Base-by-base conservation (phyloP, 345 rosid genomes). In the Diplotaxis tenuifolia region DNA sequence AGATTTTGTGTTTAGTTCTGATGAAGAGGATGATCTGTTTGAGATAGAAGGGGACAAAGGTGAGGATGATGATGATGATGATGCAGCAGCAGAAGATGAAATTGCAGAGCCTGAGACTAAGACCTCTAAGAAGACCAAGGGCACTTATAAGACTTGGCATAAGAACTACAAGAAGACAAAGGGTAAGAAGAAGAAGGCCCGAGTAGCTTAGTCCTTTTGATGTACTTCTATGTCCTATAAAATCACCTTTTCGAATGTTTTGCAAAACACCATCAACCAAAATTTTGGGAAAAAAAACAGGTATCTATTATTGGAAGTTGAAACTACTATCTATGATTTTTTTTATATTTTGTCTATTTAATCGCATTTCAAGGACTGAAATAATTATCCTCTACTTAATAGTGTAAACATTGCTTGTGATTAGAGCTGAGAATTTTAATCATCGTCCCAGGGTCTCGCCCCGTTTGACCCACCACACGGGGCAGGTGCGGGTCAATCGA, bases 1-100 rank as follows among this genome's bases (percentile, higher is more conserved):
- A 80, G 99, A 95, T 73, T 81, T 89, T 75, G 82, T 89, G 47
- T 84, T 92, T 40, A 91, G 97, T 76, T 92, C 97, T 1, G 96
- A 93, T 69, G 96, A 88, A 67, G 96, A 84, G 18, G 93, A 68
- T 18, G 65, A 73, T 65, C 40, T 75, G 38, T 64, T 80, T 21
- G 72, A 66, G 12, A 76, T 76, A 42, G 82, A 68, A 27, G 82
- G 76, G n/a, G 75, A 62, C 19, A 71, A 62, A 50, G 77, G 72
- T 72, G 73, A 65, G 1, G 78, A 65, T 12, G 3, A 23, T 23
- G 28, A 25, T 25, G 78, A 65, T 16, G 80, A 67, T 54, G 85
- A 74, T 22, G 80, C 68, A 9, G 49, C 16, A 8, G 78, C 68
- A 9, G 49, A 12, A 8, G 78, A 75, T 2, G 73, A 75, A 54